Evolutionary conservation across 1,284 basidiomycete species (phyloP), one percentile per base, ranked within the genome.

Genomic region (Stygiomarasmius scandens): DNA sequence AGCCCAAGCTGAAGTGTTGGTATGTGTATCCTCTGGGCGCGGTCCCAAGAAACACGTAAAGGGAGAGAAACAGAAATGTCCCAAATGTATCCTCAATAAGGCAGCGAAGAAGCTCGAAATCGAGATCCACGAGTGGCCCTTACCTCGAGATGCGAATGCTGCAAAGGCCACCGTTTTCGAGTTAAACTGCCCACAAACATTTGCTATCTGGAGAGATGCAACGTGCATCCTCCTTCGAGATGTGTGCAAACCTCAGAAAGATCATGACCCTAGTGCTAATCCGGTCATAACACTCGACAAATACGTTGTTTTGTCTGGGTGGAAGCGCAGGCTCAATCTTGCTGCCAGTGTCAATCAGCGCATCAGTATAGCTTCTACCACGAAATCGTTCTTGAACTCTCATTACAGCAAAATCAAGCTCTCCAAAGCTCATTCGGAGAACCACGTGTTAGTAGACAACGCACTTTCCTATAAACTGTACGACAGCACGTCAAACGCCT

Each of bases 321-420:
- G n/a, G n/a, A n/a, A n/a, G n/a, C n/a, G n/a, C n/a, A n/a, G n/a
- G n/a, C n/a, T 36, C 63, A 2, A 49, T 64, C 16, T 25, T 44
- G 10, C 32, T 66, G 41, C 19, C 14, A 19, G 19, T 1, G 16
- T 12, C 12, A 27, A 68, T 49, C 49, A 58, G 0, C 3, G 9
- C 14, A 65, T 82, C 8, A 66, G 71, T 0, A 64, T 79, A 11
- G 76, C 65, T 1, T 83, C 82, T 0, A 59, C 62, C 3, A 69
- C 73, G 1, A 78, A 80, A 49, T 73, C 77, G 0, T 80, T 79
- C 55, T 25, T 48, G 1, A 54, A 64, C 16, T 66, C 74, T 0
- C 78, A 81, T 56, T 79, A 83, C 59, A 58, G 54, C 14, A 29
- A 1, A 8, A 56, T 55, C 14, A 46, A 36, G 0, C 63, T 80